These are phyloP conservation scores for Peribolospora baueri DNA, from an alignment of 768 basidiomycete species.

Conservation along the genomic window DNA sequence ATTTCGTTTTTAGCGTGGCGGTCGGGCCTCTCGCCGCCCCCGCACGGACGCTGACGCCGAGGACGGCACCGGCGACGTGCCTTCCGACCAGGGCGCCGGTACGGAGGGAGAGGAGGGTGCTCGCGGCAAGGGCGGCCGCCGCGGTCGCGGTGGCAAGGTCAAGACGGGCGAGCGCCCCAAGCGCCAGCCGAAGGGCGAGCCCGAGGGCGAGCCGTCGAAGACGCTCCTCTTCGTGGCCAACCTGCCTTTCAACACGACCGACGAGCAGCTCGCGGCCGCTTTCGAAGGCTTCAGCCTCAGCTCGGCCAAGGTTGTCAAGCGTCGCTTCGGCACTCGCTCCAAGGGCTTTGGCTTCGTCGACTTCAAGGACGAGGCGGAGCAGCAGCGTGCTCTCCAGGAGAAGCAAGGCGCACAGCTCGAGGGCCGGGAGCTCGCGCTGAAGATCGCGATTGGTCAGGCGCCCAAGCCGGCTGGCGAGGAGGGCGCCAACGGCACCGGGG, in stretches of 20 bases:
- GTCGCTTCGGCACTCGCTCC: constrained; percentile 55
- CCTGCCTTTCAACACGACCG: constrained; percentile 74
- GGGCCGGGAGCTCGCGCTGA: constrained; percentile 69
- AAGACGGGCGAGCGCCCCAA: constrained; percentile 34
- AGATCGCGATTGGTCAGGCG: constrained; percentile 68
- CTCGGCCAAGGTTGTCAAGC: constrained; percentile 71
- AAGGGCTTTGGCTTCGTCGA: constrained; percentile 98
- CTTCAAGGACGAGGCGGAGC: constrained; percentile 65
- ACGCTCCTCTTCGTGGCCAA: constrained; percentile 74
- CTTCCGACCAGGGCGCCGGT: constrained; percentile 1
- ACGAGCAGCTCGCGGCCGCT: constrained; percentile 48
- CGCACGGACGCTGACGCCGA: constrained; percentile 9
- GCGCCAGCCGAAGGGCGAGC: constrained; percentile 31
- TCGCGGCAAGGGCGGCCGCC: neutral
- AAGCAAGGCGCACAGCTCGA: constrained; percentile 70
- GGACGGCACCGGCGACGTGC: neutral
- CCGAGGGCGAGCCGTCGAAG: constrained; percentile 66
- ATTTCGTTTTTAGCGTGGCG: constrained; percentile 1
- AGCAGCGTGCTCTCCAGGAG: constrained; percentile 67
- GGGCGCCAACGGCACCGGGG: constrained; percentile 19
- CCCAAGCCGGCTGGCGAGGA: constrained; percentile 29
- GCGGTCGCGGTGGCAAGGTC: constrained; percentile 9
- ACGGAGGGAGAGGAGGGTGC: neutral
- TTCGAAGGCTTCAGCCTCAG: constrained; percentile 65
- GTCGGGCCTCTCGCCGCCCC: constrained; percentile 6